Conservation (phyloP, 306 rosid genomes). For the Gynostemma pentaphyllum region DNA sequence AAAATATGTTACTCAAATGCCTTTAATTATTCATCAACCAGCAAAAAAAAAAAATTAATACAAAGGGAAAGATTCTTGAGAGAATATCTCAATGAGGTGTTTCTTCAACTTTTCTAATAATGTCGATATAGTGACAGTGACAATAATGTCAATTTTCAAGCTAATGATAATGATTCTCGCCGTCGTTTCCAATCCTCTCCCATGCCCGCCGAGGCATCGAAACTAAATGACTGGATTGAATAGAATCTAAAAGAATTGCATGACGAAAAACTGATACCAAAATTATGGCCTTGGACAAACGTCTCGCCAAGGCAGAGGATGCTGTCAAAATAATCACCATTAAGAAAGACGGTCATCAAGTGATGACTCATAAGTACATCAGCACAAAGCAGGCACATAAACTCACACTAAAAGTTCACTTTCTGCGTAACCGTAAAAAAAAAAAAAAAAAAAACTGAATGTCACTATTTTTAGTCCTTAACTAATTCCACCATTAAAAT, state of each 20-base stretch:
- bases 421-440: too few relatives aligned
- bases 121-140: not conserved
- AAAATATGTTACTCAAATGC: too few relatives aligned
- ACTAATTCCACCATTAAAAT: too few relatives aligned
- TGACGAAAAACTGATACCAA: not conserved
- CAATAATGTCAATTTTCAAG: not conserved
- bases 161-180: not conserved
- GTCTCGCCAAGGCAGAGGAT: constrained; percentile 4
- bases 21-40: too few relatives aligned
- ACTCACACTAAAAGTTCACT: too few relatives aligned
- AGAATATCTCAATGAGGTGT: too few relatives aligned
- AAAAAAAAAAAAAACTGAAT: too few relatives aligned
- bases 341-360: constrained; percentile 23
- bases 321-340: constrained; percentile 18
- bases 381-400: too few relatives aligned
- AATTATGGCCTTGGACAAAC: not conserved
- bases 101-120: not conserved
- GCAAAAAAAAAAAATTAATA: too few relatives aligned
- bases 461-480: too few relatives aligned
- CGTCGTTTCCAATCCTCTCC: not conserved
- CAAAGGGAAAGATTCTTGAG: too few relatives aligned
- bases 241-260: constrained; percentile 14
- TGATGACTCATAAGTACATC: too few relatives aligned
- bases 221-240: constrained; percentile 25
- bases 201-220: constrained; percentile 7